Percentiles rank a stretch among this genome's conserved stretches.
phyloP scores from a whole-genome alignment of 2,329 filamentous ascomycete genomes.

The Thielaviopsis musarum region DNA sequence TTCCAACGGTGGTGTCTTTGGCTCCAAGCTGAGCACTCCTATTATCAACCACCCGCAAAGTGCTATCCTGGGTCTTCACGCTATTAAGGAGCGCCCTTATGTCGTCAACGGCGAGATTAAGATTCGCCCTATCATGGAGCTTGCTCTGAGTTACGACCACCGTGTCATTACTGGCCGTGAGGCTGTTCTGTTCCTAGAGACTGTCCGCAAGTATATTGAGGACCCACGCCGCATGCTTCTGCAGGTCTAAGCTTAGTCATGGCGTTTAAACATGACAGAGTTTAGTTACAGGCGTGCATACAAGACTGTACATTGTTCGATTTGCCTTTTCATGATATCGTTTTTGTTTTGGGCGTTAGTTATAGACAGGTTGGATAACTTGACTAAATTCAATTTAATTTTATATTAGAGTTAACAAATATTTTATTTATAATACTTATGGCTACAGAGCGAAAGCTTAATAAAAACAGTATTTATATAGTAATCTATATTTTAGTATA shows the following conservation, averaged over 20 bases:
- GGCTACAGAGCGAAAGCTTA: no score
- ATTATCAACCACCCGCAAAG: slow-evolving; percentile 97
- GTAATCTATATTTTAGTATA: no score
- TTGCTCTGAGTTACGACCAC: slow-evolving; percentile 95
- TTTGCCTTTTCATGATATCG: neutral
- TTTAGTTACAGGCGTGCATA: neutral
- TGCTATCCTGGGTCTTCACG: slow-evolving; percentile 80
- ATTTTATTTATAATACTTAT: no score
- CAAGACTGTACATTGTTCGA: neutral
- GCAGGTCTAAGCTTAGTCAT: slow-evolving; percentile 7
- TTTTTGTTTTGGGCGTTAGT: neutral
- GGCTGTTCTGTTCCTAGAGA: slow-evolving; percentile 89
- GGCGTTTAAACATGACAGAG: neutral
- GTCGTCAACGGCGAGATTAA: slow-evolving; percentile 88
- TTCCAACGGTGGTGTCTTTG: slow-evolving; percentile 93
- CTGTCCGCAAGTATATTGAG: slow-evolving; percentile 96
- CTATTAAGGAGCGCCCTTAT: slow-evolving; percentile 87
- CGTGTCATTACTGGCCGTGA: slow-evolving; percentile 87
- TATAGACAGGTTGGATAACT: neutral
- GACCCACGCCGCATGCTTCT: slow-evolving; percentile 86
- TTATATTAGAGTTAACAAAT: no score
- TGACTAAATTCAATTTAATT: neutral
- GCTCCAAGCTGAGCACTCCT: slow-evolving; percentile 90
- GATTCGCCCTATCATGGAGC: slow-evolving; percentile 98
- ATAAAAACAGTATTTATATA: no score